Evolutionary conservation across 2,329 filamentous ascomycete species (phyloP).

Genomic region (Venturiaceae sp.): DNA sequence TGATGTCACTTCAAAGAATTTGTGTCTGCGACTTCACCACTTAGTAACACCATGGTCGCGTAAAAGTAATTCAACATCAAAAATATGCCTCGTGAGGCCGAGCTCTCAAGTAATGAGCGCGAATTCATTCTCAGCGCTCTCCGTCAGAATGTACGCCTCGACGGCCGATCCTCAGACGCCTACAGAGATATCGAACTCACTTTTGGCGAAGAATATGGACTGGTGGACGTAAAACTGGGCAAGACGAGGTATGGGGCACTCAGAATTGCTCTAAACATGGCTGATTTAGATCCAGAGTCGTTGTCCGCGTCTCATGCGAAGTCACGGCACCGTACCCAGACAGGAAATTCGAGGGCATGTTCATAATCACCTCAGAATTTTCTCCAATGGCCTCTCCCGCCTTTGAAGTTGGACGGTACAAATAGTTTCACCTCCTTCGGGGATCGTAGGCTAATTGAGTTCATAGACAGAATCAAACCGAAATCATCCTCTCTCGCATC

Average conservation of each 20-base stretch:
- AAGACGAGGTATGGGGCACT: constrained; percentile 63
- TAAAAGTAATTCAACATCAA: not conserved
- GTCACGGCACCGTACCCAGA: constrained; percentile 78
- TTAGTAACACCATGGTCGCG: not conserved
- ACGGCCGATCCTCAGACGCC: constrained; percentile 72
- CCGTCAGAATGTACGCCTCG: constrained; percentile 68
- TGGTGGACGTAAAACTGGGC: constrained; percentile 76
- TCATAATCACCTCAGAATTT: constrained; percentile 84
- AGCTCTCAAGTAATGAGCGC: constrained; percentile 82
- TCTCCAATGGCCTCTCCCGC: constrained; percentile 85
- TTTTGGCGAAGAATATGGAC: constrained; percentile 86
- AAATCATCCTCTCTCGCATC: constrained; percentile 75
- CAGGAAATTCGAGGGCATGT: constrained; percentile 89
- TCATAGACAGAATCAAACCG: constrained; percentile 64
- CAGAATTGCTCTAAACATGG: constrained; percentile 11
- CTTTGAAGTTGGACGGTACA: constrained; percentile 71
- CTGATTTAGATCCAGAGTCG: constrained; percentile 45
- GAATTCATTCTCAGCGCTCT: constrained; percentile 79
- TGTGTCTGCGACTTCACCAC: not conserved
- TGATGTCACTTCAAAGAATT: not conserved
- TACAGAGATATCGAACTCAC: constrained; percentile 67
- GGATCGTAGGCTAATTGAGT: constrained; percentile 12
- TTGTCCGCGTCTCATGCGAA: constrained; percentile 79
- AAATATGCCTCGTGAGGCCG: constrained; percentile 83
- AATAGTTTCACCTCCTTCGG: not conserved